Evolutionary conservation across 768 basidiomycete genomes (phyloP).

Genomic region (Serendipita sp.): DNA sequence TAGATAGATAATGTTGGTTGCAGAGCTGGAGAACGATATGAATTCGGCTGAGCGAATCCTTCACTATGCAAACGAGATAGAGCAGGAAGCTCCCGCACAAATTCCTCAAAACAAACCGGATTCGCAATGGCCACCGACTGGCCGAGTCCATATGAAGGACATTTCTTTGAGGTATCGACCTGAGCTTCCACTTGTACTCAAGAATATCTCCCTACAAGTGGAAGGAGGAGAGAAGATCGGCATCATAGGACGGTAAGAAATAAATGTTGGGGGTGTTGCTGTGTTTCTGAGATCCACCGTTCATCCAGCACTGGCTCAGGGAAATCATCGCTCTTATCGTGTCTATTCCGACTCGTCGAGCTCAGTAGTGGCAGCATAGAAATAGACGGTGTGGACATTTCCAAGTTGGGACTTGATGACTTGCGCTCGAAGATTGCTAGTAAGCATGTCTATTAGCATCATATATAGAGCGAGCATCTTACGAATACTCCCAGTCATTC

Average conservation of each 20-base stretch:
- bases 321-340: conserved; percentile 31
- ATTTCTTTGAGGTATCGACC: conserved; percentile 48
- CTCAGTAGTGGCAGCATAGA: conserved; percentile 23
- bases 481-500: no score
- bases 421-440: conserved; percentile 17
- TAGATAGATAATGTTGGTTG: background rate
- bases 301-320: conserved; percentile 34
- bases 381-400: conserved; percentile 28
- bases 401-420: conserved; percentile 24
- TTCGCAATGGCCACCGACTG: conserved; percentile 45
- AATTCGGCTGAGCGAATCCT: conserved; percentile 50
- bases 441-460: no score
- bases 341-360: conserved; percentile 27
- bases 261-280: background rate
- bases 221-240: conserved; percentile 60
- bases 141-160: conserved; percentile 46
- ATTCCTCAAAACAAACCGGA: conserved; percentile 40
- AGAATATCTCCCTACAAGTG: conserved; percentile 44
- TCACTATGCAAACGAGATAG: conserved; percentile 39
- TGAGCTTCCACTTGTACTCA: conserved; percentile 57
- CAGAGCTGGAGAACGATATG: conserved; percentile 41
- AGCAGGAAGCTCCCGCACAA: conserved; percentile 54
- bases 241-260: conserved; percentile 41
- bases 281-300: background rate
- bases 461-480: no score